Evolutionary conservation across 352 stramenopile species (phyloP), one percentile per base, ranked within the genome.

Genomic region (Phytophthora megakarya): DNA sequence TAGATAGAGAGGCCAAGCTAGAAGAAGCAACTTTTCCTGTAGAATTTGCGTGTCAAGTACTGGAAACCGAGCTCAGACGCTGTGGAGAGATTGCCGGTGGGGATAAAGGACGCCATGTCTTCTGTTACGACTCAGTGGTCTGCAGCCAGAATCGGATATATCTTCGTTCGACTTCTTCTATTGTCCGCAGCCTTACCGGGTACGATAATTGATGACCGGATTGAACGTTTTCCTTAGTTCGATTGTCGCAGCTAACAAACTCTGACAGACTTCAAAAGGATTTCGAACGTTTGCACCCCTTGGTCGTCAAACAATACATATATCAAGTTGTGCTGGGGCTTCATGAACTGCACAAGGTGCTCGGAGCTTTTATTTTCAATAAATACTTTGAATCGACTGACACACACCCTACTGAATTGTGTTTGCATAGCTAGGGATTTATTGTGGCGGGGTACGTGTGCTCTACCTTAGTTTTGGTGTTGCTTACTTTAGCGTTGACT

Each of bases 231-330:
- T 25, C 44, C 11, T 18, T 5, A 23, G 10, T 28, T 18, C 11
- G 4, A 42, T 22, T 37, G 25, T 18, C 23, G 28, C 10, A 3
- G 13, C 35, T 62, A 54, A 63, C 28, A 22, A 3, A 12, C 30
- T 25, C n/a, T 42, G 21, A 19, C 19, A 78, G 70, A 21, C 39
- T 72, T 37, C 61, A 73, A 38, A 61, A 67, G 32, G 70, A 72
- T 18, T 85, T 85, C 44, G 71, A 65, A 7, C 67, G 63, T 7
- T 26, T 85, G 30, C 73, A 85, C 25, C 61, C 71, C 16, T 63
- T 81, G 23, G 51, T 46, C 1, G 68, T 79, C 30, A 69, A 70
- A 22, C 61, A 76, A 43, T 82, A 77, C 38, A 50, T 75, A 0
- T 67, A 62, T 25, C 67, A 64, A 43, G 46, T 80, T 13, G 25